Evolutionary conservation across 306 rosid genomes (phyloP), one percentile per base, ranked within the genome.

Genomic region (Prunus davidiana): DNA sequence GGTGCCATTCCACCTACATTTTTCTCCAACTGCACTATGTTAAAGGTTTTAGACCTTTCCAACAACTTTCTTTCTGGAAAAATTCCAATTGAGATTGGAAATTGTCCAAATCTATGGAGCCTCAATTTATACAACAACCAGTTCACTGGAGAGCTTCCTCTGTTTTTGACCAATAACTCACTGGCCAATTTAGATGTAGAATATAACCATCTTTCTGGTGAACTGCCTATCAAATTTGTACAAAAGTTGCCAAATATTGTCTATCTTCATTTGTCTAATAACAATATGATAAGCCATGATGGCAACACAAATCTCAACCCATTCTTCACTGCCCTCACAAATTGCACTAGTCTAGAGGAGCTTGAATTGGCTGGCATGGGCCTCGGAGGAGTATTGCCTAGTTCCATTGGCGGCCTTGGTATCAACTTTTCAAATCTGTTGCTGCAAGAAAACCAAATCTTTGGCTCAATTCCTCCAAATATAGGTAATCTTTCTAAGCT

Each of bases 351-450:
- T 19, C 80, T 89, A 22, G 30, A 24, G 86, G 96, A 91, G 86
- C 89, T 91, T 45, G 91, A 91, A 82, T 60, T 89, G 79, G 93
- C 84, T 3, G 91, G 96, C 16, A 88, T 91, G 91, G 87, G 55
- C 61, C 87, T 88, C 45, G 88, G 93, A 18, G 96, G 91, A 73
- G 79, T 34, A 32, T 64, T 91, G 68, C 85, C 93, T 30, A 24
- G 22, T 43, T 80, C 90, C 3, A 64, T 86, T 14, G 79, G 81
- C 46, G 63, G 65, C 47, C 81, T 86, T 46, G 79, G 84, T 27
- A 38, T 27, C 34, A 64, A 47, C n/a, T 58, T 89, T 8, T 25
- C 22, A 50, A 20, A 30, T 45, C 32, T 91, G 14, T 62, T 69
- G 38, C 64, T 89, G 52, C 89, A 89, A 71, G 93, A 89, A 70